phyloP scores from a whole-genome alignment of 1,139 yeast species.

The Nadsonia starkeyi-henricii region DNA sequence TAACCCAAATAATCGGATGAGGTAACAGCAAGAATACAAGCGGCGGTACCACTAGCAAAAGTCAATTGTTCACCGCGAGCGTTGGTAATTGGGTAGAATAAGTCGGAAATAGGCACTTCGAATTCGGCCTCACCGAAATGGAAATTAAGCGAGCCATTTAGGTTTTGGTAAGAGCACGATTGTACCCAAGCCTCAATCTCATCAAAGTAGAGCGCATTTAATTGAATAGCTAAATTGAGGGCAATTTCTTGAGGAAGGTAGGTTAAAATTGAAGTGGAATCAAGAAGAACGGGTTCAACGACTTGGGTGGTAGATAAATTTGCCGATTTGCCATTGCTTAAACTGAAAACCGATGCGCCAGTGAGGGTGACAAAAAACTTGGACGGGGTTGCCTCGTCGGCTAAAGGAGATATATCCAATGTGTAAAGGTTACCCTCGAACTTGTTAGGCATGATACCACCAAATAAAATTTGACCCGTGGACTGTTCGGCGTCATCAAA shows the following conservation, averaged over 20 bases:
- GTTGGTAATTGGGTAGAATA: conserved; percentile 31
- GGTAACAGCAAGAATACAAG: conserved; percentile 45
- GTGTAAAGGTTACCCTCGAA: not conserved
- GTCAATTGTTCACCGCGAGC: conserved; percentile 23
- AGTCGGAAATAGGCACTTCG: conserved; percentile 38
- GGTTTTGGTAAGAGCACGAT: conserved; percentile 38
- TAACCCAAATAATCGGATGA: conserved; percentile 42
- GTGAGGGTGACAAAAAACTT: conserved; percentile 36
- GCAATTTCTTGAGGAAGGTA: conserved; percentile 47
- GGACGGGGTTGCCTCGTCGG: conserved; percentile 28
- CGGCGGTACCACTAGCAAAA: conserved; percentile 36
- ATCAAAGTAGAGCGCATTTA: conserved; percentile 51
- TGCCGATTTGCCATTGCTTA: conserved; percentile 25
- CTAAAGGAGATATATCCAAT: conserved; percentile 18
- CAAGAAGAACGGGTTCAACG: conserved; percentile 45
- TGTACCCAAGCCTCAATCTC: conserved; percentile 49
- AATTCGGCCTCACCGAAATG: conserved; percentile 20
- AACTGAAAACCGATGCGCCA: conserved; percentile 34
- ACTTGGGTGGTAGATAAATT: conserved; percentile 22
- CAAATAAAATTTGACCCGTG: not conserved
- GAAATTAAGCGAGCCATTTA: conserved; percentile 43
- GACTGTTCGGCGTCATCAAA: not conserved
- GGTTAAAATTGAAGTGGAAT: conserved; percentile 39
- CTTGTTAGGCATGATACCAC: not conserved
- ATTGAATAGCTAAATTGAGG: conserved; percentile 56